A percentile compares a stretch with the other conserved stretches of the same genome.
These are phyloP conservation scores for Psilocybe mexicana DNA, from an alignment of 1,284 basidiomycete genomes.

Conservation along the genomic window DNA sequence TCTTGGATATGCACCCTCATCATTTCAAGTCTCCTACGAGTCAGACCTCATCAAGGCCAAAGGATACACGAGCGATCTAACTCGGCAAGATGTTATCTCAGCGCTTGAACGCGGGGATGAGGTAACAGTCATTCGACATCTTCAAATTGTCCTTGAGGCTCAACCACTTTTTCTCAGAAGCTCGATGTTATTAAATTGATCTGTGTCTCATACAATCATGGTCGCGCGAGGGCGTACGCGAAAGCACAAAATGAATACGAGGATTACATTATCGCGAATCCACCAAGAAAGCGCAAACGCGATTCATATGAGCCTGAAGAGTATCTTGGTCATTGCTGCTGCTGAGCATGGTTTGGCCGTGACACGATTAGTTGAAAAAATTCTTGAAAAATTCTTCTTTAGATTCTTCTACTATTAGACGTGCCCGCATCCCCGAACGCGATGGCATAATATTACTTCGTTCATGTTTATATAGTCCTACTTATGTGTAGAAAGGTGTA, in stretches of 20 bases:
- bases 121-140: conserved; percentile 6
- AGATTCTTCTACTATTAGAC: no score
- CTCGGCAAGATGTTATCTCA: conserved; percentile 17
- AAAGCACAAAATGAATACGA: conserved; percentile 3
- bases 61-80: conserved; percentile 8
- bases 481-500: no score
- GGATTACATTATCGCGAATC: not conserved
- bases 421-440: no score
- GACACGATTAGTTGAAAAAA: no score
- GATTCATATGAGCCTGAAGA: no score
- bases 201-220: conserved; percentile 18
- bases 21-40: conserved; percentile 14
- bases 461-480: no score
- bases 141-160: not conserved
- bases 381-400: no score
- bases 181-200: conserved; percentile 20
- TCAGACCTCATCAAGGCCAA: conserved; percentile 8
- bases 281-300: not conserved
- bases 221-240: conserved; percentile 9
- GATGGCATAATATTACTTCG: no score
- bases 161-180: conserved; percentile 6
- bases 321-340: no score
- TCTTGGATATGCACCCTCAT: conserved; percentile 5
- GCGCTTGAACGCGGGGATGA: conserved; percentile 24
- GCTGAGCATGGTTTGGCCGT: no score